Conservation (phyloP, 2,329 filamentous ascomycete genomes). For the Xylaria polymorpha region DNA sequence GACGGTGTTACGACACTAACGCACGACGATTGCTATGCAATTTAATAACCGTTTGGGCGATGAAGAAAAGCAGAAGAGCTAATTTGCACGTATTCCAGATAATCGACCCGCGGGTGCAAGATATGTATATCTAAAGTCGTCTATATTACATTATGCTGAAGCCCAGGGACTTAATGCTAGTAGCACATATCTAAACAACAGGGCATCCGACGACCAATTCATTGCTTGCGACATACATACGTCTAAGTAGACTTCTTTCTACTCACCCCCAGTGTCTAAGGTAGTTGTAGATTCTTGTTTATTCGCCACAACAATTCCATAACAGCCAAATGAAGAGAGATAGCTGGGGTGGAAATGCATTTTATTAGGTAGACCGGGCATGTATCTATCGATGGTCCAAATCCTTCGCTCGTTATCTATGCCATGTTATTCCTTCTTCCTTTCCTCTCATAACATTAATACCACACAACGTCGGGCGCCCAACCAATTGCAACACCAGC, state of each 20-base stretch:
- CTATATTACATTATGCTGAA: neutral
- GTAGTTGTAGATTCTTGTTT: neutral
- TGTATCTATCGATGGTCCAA: constrained; percentile 26
- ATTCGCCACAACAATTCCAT: neutral
- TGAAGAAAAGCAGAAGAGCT: neutral
- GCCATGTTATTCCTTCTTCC: constrained; percentile 10
- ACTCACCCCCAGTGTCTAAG: neutral
- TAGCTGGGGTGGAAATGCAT: neutral
- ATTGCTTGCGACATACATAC: neutral
- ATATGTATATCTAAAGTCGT: neutral
- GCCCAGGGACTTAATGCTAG: neutral
- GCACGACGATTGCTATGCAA: neutral
- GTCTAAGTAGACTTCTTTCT: neutral
- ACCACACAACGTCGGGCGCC: neutral
- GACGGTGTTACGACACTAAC: neutral
- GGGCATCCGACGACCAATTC: too few relatives aligned
- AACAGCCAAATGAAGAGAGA: neutral
- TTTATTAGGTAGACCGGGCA: constrained; percentile 11
- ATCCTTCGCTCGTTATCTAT: constrained; percentile 16
- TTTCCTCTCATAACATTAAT: neutral
- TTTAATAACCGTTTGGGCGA: neutral
- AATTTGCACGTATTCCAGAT: neutral
- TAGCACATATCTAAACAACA: neutral
- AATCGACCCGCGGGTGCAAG: neutral
- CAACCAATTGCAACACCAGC: constrained; percentile 6